Evolutionary conservation across 208 protist genomes (phyloP), one percentile per base, ranked within the genome.

Genomic region (Endotrypanum monterogeii): DNA sequence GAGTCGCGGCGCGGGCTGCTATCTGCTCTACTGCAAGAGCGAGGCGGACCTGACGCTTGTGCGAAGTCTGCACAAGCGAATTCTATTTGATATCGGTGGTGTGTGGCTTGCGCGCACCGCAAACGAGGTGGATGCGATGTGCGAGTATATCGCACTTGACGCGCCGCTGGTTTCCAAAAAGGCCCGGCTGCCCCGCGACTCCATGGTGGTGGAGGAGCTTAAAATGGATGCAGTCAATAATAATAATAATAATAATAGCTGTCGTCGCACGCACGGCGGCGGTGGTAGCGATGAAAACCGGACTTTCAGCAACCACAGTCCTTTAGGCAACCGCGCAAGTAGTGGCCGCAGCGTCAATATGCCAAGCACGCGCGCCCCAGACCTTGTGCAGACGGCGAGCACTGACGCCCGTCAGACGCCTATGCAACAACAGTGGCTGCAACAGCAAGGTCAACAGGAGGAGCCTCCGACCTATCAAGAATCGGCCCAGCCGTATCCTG

Each of bases 151-250:
- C 50, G 81, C 87, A n/a, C 63, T 91, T 3, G 80, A 90, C 57
- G 88, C 84, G 0, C 80, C 89, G 18, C 78, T 89, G 4, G 57
- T 92, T 20, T 86, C 89, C 18, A 83, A 85, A 48, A 86, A 86
- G 79, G 76, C 87, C 14, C 89, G 86, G 18, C 78, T 96, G 23
- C 92, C 92, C 46, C 80, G 85, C 0, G 88, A 94, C 55, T 90
- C 87, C 25, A 90, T 96, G 86, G 89, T 96, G 28, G 85, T 96
- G 4, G 89, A 96, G 80, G 89, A 96, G 72, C 72, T 93, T 16
- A 90, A 92, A 76, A 68, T 77, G 28, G 89, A 89, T 5, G 74
- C 80, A 3, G 25, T 60, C 25, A 71, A 67, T 48, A 44, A n/a
- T n/a, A n/a, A n/a, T n/a, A n/a, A n/a, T n/a, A n/a, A n/a, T n/a